phyloP scores from a whole-genome alignment of 2,329 filamentous ascomycete species.

The Cytospora chrysosperma region DNA sequence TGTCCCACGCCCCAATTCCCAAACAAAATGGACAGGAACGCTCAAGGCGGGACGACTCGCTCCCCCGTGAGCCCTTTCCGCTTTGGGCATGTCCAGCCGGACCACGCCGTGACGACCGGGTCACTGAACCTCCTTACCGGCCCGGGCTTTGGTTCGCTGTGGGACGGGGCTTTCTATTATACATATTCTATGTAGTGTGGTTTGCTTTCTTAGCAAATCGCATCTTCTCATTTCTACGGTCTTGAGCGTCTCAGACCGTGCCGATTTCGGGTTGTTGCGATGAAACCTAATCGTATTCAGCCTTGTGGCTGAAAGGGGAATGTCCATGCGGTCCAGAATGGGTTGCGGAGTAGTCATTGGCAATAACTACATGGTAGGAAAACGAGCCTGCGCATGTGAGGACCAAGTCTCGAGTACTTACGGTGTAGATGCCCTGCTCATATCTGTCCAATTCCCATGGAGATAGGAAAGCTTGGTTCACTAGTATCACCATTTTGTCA shows the following conservation, averaged over 20 bases:
- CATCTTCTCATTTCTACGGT: not conserved
- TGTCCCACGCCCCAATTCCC: not conserved
- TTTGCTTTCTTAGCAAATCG: slow-evolving; percentile 5
- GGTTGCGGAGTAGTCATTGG: not conserved
- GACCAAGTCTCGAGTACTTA: not conserved
- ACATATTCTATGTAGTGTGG: too few species aligned
- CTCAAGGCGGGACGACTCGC: not conserved
- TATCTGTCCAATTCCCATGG: not conserved
- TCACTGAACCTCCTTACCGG: not conserved
- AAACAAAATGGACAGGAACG: not conserved
- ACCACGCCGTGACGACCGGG: not conserved
- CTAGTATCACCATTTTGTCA: not conserved
- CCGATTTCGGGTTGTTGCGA: slow-evolving; percentile 14
- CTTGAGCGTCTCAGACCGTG: not conserved
- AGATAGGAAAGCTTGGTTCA: not conserved
- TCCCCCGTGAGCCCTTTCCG: slow-evolving; percentile 11
- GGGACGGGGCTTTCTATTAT: not conserved
- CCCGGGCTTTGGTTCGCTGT: slow-evolving; percentile 4
- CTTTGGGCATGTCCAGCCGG: slow-evolving; percentile 24
- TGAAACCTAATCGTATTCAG: not conserved
- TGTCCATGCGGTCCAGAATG: slow-evolving; percentile 19
- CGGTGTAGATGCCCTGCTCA: not conserved
- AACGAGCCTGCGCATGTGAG: not conserved
- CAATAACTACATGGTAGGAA: not conserved
- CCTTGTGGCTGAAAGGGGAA: slow-evolving; percentile 19